Evolutionary conservation across 2,329 filamentous ascomycete species (phyloP).

Genomic region (Neofusicoccum umdonicola): DNA sequence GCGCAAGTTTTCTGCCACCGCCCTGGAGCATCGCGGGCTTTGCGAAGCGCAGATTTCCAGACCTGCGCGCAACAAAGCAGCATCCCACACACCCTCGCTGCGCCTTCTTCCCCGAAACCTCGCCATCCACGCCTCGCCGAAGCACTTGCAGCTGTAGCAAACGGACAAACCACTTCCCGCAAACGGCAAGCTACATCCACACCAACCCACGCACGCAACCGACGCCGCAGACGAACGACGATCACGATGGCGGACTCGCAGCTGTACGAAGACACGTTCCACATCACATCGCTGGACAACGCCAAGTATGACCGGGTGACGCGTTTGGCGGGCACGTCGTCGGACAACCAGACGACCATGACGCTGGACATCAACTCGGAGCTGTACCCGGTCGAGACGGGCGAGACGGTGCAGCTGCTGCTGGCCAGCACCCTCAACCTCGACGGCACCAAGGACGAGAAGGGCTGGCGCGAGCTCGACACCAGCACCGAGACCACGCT

Average conservation of each 20-base stretch:
- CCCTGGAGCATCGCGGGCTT: slow-evolving; percentile 8
- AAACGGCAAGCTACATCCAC: background rate
- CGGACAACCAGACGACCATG: slow-evolving; percentile 74
- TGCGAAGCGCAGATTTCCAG: slow-evolving; percentile 5
- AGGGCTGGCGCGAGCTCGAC: slow-evolving; percentile 69
- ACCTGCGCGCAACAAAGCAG: slow-evolving; percentile 3
- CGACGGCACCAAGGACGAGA: slow-evolving; percentile 67
- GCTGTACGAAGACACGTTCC: slow-evolving; percentile 92
- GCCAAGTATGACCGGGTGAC: slow-evolving; percentile 95
- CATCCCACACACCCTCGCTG: background rate
- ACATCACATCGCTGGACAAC: slow-evolving; percentile 72
- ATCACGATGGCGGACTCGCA: slow-evolving; percentile 73
- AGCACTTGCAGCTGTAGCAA: background rate
- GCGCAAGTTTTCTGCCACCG: slow-evolving; percentile 2
- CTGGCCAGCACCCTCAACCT: slow-evolving; percentile 82
- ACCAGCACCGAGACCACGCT: slow-evolving; percentile 43
- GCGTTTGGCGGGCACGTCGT: slow-evolving; percentile 74
- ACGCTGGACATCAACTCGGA: slow-evolving; percentile 92
- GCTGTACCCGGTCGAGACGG: slow-evolving; percentile 73
- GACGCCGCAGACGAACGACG: background rate
- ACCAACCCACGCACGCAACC: background rate
- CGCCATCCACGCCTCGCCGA: background rate
- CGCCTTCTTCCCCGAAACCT: background rate
- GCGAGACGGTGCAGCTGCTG: slow-evolving; percentile 76
- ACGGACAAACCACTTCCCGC: background rate